phyloP scores from a whole-genome alignment of 202 grass and related monocot species.

The Dendrocalamus latiflorus region DNA sequence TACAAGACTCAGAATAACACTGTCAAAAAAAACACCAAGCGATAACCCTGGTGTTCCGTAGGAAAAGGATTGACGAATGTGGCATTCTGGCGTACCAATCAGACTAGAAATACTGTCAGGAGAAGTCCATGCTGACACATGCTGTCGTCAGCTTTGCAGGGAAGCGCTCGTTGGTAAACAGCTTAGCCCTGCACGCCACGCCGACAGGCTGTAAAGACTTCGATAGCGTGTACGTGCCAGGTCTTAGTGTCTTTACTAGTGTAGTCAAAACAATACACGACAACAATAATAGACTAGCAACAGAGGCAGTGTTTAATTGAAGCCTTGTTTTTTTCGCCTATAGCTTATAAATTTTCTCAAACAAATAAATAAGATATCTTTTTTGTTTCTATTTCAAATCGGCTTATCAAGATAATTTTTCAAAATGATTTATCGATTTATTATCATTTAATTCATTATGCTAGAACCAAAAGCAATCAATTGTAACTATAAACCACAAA shows the following conservation, averaged over 20 bases:
- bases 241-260: background rate
- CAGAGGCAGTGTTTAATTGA: background rate
- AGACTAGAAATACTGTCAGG: background rate
- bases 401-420: too few species aligned
- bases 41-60: background rate
- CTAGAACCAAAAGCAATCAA: too few species aligned
- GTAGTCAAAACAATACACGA: constrained; percentile 15
- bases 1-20: background rate
- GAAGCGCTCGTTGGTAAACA: background rate
- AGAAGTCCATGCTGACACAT: background rate
- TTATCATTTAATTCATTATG: too few species aligned
- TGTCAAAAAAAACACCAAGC: background rate
- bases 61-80: background rate
- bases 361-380: too few species aligned
- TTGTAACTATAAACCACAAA: too few species aligned
- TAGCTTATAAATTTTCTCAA: too few species aligned
- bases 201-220: background rate
- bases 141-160: background rate
- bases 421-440: too few species aligned
- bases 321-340: too few species aligned
- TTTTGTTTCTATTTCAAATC: too few species aligned
- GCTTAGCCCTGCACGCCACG: background rate
- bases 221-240: background rate
- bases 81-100: background rate
- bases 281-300: background rate